A percentile compares a stretch with the other conserved stretches of the same genome.
These are phyloP conservation scores for Trichophyton equinum DNA, from an alignment of 2,329 filamentous ascomycete species.

Conservation along the genomic window DNA sequence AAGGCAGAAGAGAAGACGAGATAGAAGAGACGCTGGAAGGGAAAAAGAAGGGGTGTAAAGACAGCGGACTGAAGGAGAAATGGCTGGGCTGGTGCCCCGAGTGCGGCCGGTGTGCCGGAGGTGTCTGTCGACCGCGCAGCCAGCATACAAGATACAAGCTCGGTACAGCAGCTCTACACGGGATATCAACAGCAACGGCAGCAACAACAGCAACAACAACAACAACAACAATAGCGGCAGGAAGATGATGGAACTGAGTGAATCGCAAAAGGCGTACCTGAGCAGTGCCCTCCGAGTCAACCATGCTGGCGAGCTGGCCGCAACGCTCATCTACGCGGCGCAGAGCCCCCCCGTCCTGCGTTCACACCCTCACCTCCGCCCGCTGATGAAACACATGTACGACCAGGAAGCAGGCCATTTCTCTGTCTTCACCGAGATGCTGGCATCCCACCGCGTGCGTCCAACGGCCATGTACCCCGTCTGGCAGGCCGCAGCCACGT, in stretches of 20 bases:
- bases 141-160: slow-evolving; percentile 4
- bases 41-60: background rate
- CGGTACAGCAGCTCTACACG: slow-evolving; percentile 7
- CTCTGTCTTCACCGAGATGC: slow-evolving; percentile 66
- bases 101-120: slow-evolving; percentile 4
- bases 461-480: slow-evolving; percentile 87
- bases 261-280: slow-evolving; percentile 60
- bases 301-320: slow-evolving; percentile 94
- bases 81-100: background rate
- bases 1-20: background rate
- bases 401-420: slow-evolving; percentile 89
- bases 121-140: slow-evolving; percentile 3
- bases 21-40: background rate
- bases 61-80: background rate
- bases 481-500: slow-evolving; percentile 69
- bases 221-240: slow-evolving; percentile 7
- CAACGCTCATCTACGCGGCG: slow-evolving; percentile 81
- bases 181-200: background rate
- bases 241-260: slow-evolving; percentile 46
- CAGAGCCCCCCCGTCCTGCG: slow-evolving; percentile 72
- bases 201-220: slow-evolving; percentile 11
- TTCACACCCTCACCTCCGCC: slow-evolving; percentile 73
- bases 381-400: slow-evolving; percentile 96
- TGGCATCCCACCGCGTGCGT: slow-evolving; percentile 76
- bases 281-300: slow-evolving; percentile 82